These are phyloP conservation scores for Scutellaria galericulata DNA, from an alignment of 257 asterid species.

Conservation along the genomic window DNA sequence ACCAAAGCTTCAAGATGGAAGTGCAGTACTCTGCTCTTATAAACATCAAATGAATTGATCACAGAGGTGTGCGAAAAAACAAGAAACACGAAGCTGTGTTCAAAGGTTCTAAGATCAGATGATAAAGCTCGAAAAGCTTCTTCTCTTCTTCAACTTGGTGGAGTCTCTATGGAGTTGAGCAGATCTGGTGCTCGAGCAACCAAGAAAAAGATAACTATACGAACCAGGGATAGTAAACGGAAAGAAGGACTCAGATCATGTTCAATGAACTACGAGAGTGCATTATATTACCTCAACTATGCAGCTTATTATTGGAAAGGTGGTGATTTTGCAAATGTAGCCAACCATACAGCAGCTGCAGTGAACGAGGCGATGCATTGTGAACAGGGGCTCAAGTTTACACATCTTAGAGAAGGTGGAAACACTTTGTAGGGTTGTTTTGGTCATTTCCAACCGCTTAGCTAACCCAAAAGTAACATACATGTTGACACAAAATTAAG, in stretches of 20 bases:
- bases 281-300: slow-evolving; percentile 20
- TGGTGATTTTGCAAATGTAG: slow-evolving; percentile 12
- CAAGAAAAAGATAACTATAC: slow-evolving; percentile 2
- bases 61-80: slow-evolving; percentile 30
- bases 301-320: slow-evolving; percentile 16
- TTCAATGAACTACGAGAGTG: slow-evolving; percentile 13
- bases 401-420: slow-evolving; percentile 26
- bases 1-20: slow-evolving; percentile 23
- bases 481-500: no score
- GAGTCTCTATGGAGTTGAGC: slow-evolving; percentile 26
- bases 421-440: slow-evolving; percentile 34
- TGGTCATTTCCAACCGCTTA: slow-evolving; percentile 25
- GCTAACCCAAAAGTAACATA: not conserved
- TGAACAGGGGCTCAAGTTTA: slow-evolving; percentile 1
- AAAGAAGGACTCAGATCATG: slow-evolving; percentile 27
- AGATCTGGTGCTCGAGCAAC: slow-evolving; percentile 30
- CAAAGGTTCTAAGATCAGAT: slow-evolving; percentile 11
- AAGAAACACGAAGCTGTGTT: slow-evolving; percentile 20
- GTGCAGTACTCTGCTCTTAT: not conserved
- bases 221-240: slow-evolving; percentile 11
- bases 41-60: slow-evolving; percentile 12
- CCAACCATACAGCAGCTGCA: slow-evolving; percentile 22
- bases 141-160: slow-evolving; percentile 21
- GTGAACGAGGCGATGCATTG: slow-evolving; percentile 32
- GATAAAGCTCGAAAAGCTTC: slow-evolving; percentile 24